Conservation (phyloP, 192 early-diverging fungal species). For the Backusella circina region DNA sequence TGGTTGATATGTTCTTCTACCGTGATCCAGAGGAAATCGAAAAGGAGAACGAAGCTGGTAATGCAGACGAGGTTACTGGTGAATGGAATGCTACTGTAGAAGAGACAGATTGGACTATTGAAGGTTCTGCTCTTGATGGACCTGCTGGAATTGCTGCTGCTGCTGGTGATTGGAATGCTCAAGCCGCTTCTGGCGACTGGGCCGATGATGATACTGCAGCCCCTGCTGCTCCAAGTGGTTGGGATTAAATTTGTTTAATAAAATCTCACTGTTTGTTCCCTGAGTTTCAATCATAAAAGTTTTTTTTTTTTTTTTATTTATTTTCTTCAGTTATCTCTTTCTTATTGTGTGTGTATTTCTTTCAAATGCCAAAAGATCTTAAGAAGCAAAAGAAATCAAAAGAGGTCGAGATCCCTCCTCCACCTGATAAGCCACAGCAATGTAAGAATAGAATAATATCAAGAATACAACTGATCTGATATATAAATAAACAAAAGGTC, state of each 20-base stretch:
- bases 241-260: slow-evolving; percentile 13
- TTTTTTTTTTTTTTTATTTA: not conserved
- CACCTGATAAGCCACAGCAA: slow-evolving; percentile 39
- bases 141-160: slow-evolving; percentile 31
- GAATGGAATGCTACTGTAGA: slow-evolving; percentile 31
- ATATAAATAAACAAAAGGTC: slow-evolving; percentile 27
- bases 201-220: slow-evolving; percentile 16
- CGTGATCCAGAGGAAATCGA: slow-evolving; percentile 94
- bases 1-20: slow-evolving; percentile 99
- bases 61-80: slow-evolving; percentile 9
- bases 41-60: slow-evolving; percentile 79
- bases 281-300: not conserved
- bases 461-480: not conserved
- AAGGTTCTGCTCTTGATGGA: slow-evolving; percentile 41
- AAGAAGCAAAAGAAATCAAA: slow-evolving; percentile 7
- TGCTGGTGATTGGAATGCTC: slow-evolving; percentile 21
- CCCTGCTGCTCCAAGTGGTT: slow-evolving; percentile 4
- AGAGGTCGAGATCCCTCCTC: slow-evolving; percentile 27
- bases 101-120: slow-evolving; percentile 62
- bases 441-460: slow-evolving; percentile 25
- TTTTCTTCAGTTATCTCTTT: not conserved
- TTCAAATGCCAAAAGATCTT: slow-evolving; percentile 30
- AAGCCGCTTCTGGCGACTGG: slow-evolving; percentile 21
- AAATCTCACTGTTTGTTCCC: not conserved
- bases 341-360: not conserved